phyloP scores from a whole-genome alignment of 2,329 filamentous ascomycete genomes.

The Curvularia sp. region DNA sequence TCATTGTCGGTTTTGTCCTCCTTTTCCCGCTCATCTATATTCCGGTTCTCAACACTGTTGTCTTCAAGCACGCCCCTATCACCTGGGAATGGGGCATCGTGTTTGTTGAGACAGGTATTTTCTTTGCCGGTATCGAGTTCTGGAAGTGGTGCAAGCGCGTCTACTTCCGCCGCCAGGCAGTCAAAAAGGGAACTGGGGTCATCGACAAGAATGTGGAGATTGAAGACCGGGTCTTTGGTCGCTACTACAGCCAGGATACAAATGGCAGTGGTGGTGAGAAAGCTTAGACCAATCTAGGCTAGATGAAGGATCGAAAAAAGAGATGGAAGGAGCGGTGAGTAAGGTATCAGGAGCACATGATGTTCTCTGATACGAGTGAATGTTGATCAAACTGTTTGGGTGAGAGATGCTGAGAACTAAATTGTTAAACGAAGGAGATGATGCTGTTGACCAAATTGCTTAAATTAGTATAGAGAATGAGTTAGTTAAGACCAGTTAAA shows the following conservation, averaged over 20 bases:
- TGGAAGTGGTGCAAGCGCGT: constrained; percentile 73
- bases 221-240: constrained; percentile 28
- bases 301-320: neutral
- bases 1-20: constrained; percentile 54
- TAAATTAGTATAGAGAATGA: constrained; percentile 10
- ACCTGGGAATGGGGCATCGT: constrained; percentile 75
- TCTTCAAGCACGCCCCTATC: constrained; percentile 72
- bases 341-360: neutral
- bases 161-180: constrained; percentile 40
- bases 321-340: neutral
- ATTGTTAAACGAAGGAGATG: neutral
- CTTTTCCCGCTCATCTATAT: constrained; percentile 66
- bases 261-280: constrained; percentile 5
- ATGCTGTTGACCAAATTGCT: neutral
- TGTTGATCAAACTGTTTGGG: too few relatives aligned
- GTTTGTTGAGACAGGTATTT: constrained; percentile 65
- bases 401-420: neutral
- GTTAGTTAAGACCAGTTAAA: neutral
- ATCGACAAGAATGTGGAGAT: constrained; percentile 26
- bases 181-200: constrained; percentile 15
- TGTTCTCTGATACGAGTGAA: neutral
- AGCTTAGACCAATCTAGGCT: neutral
- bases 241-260: constrained; percentile 21
- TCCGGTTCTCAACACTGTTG: constrained; percentile 68
- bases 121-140: constrained; percentile 68